Conservation (phyloP, 352 stramenopile species). For the Phytophthora tubulina region DNA sequence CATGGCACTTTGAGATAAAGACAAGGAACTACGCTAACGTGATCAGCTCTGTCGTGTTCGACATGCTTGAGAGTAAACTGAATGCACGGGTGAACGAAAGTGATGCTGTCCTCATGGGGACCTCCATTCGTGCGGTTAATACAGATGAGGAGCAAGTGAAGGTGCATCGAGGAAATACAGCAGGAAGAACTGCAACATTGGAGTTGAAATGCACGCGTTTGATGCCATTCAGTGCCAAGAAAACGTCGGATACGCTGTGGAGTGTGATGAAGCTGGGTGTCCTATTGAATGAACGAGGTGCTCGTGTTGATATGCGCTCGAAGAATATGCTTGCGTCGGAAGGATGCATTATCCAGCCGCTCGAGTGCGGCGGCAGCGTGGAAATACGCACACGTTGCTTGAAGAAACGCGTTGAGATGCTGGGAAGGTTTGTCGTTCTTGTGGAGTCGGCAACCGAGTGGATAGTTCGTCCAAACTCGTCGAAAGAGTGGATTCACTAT, state of each 20-base stretch:
- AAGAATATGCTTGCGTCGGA: neutral
- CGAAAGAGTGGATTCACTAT: no score
- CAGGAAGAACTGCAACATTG: neutral
- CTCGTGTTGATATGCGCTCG: neutral
- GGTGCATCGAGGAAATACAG: neutral
- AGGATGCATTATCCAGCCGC: neutral
- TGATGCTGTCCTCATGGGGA: neutral
- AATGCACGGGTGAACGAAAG: neutral
- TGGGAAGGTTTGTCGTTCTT: no score
- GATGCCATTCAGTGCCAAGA: neutral
- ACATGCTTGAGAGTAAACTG: constrained; percentile 4
- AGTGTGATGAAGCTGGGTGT: constrained; percentile 2
- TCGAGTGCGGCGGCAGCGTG: neutral
- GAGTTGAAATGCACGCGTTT: neutral
- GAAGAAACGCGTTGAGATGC: no score
- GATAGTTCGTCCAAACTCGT: no score
- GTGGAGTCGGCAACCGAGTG: no score
- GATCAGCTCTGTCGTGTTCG: neutral
- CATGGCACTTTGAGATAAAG: neutral
- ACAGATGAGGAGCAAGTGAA: neutral
- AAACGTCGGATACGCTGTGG: neutral
- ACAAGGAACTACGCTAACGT: neutral
- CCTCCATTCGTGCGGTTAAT: neutral
- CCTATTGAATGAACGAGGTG: neutral
- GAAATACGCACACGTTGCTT: neutral